These are phyloP conservation scores for Trichoderma semiorbis DNA, from an alignment of 2,329 filamentous ascomycete genomes.

Conservation along the genomic window DNA sequence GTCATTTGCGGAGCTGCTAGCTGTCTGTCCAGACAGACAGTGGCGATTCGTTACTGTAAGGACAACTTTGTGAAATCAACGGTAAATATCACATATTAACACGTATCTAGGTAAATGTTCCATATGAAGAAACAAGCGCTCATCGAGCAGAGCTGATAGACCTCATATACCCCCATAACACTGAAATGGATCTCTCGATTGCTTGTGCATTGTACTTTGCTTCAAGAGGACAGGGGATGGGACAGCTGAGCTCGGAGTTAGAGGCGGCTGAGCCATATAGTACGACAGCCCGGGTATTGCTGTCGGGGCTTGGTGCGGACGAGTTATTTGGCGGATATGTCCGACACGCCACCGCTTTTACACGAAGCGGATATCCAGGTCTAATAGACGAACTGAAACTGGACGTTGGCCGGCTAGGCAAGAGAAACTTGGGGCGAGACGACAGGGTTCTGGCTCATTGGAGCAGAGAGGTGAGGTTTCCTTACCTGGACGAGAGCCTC, in stretches of 20 bases:
- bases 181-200: slow-evolving; percentile 98
- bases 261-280: slow-evolving; percentile 45
- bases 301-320: slow-evolving; percentile 92
- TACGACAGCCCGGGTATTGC: slow-evolving; percentile 74
- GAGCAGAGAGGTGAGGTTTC: slow-evolving; percentile 84
- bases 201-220: slow-evolving; percentile 93
- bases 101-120: slow-evolving; percentile 65
- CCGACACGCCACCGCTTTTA: slow-evolving; percentile 75
- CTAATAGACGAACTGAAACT: slow-evolving; percentile 79
- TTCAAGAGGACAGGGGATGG: slow-evolving; percentile 64
- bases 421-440: slow-evolving; percentile 91
- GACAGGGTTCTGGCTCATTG: slow-evolving; percentile 88
- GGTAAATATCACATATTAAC: not conserved
- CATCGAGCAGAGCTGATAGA: slow-evolving; percentile 68
- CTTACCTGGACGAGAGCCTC: slow-evolving; percentile 83
- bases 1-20: slow-evolving; percentile 70
- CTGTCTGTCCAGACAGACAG: slow-evolving; percentile 62
- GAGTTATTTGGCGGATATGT: slow-evolving; percentile 94
- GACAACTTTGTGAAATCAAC: not conserved
- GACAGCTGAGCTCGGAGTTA: slow-evolving; percentile 32
- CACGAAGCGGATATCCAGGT: slow-evolving; percentile 63
- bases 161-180: slow-evolving; percentile 89
- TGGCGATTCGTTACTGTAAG: slow-evolving; percentile 81
- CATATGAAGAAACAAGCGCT: slow-evolving; percentile 68
- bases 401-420: slow-evolving; percentile 80